Percentiles rank a stretch among this genome's conserved stretches.
These are phyloP conservation scores for Nakazawaea molendinolei DNA, from an alignment of 805 yeast species.

Conservation along the genomic window DNA sequence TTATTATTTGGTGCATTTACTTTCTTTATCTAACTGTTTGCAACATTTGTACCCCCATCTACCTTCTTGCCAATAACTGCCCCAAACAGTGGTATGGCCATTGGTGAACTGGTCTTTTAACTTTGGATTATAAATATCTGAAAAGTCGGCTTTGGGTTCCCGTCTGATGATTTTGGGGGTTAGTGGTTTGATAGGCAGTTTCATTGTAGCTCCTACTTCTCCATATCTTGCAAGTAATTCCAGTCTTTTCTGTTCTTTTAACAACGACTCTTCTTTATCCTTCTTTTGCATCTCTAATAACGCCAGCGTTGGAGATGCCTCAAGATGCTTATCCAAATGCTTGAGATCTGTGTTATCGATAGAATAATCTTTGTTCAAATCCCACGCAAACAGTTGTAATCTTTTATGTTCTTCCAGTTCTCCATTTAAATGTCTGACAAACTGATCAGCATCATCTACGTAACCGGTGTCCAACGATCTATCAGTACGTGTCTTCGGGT, in stretches of 20 bases:
- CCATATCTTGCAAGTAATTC: conserved; percentile 34
- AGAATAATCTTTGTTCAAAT: conserved; percentile 13
- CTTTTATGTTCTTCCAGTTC: conserved; percentile 49
- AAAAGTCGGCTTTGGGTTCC: too few relatives aligned
- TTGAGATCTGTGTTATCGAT: conserved; percentile 13
- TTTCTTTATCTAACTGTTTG: conserved; percentile 24
- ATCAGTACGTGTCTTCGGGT: conserved; percentile 45
- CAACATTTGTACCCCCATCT: conserved; percentile 42
- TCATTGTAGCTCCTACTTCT: conserved; percentile 11
- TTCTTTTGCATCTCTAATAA: conserved; percentile 28
- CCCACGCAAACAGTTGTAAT: conserved; percentile 45
- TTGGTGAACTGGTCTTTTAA: conserved; percentile 30
- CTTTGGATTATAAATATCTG: conserved; percentile 12
- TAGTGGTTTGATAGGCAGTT: conserved; percentile 5
- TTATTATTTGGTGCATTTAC: conserved; percentile 22
- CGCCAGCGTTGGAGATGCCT: conserved; percentile 42
- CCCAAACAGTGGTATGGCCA: conserved; percentile 36
- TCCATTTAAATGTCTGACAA: conserved; percentile 47
- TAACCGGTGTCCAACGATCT: conserved; percentile 26
- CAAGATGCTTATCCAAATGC: conserved; percentile 21
- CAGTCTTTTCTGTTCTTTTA: conserved; percentile 24
- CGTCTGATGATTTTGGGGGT: conserved; percentile 10
- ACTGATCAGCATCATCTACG: conserved; percentile 33
- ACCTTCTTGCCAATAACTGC: conserved; percentile 34
- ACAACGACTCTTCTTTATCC: conserved; percentile 22